Evolutionary conservation across 139 green algal genomes (phyloP), one percentile per base, ranked within the genome.

Genomic region (Picochlorum sp.): DNA sequence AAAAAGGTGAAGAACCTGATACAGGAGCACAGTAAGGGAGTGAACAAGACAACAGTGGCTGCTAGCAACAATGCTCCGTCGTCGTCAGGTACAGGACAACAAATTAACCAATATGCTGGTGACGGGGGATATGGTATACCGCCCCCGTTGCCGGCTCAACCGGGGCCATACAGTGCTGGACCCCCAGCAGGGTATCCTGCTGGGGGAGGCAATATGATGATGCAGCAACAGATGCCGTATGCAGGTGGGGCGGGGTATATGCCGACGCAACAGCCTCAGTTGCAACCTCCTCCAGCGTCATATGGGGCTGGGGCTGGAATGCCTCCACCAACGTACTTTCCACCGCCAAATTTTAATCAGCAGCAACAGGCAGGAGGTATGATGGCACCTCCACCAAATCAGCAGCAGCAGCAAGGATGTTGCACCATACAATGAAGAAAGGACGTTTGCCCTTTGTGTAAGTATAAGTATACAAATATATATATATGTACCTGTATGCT

Each of bases 101-200:
- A 12, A 10, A 32, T 61, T 20, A 5, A 47, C 2, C 54, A 20
- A 18, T 24, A 10, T 33, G 22, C 18, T 33, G 3, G 12, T 33
- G 55, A 14, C 13, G 16, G 1, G 20, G 28, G 26, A 33, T 61
- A 33, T 36, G 55, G 31, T 24, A 61, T 61, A 24, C 55, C 55
- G 49, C 31, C 55, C 12, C 55, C 55, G 7, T 30, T 61, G 16
- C 13, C 33, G 13, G 14, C 13, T 22, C 55, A 61, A 36, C 55
- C 55, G 3, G 24, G 20, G 13, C 55, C 55, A 8, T 61, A 61
- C 32, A 30, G 37, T 14, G 36, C 8, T 33, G 22, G 4, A n/a
- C 31, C 55, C 6, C 55, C 55, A 50, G 32, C 55, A n/a, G 55
- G 31, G 32, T 61, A 61, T 35, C 32, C 55, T 20, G 22, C 30